Base-by-base conservation (phyloP, 2,329 filamentous ascomycete genomes). In the Berkeleyomyces rouxiae region DNA sequence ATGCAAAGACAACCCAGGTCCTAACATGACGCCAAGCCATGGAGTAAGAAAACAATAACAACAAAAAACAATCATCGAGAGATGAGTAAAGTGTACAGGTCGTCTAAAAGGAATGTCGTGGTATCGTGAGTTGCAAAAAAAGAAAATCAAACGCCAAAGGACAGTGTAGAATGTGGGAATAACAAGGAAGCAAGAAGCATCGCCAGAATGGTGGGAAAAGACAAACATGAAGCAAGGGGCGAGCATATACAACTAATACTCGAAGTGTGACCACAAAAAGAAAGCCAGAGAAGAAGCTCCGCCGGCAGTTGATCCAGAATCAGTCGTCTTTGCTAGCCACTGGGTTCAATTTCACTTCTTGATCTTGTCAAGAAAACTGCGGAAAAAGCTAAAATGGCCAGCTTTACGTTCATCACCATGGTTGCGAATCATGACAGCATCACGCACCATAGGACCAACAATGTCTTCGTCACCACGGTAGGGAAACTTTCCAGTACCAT, bases 391-490 rank as follows among this genome's bases (percentile, higher is more conserved):
- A 46, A 72, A 70, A 16, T 73, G 69, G 7, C 57, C 44, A 1
- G 60, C 43, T 66, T 74, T 76, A 66, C 74, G 74, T 66, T 77
- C 75, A 53, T 78, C 76, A 63, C 73, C 75, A 57, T 70, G 71
- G 11, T 74, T 72, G 57, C 77, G 74, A 39, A 73, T 71, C 79
- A 82, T 82, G 66, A 77, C 74, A 46, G 76, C 75, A 67, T 82
- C 79, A 10, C 81, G 80, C 68, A 84, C 82, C 91, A 96, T 96
- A 5, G 91, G 91, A 1, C 91, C 91, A 53, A 96, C 90, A 70
- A 96, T 95, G 72, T 95, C 91, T 68, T 91, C 86, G 69, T 96
- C 90, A 61, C 90, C 90, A 40, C 92, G 82, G 68, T 86, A 84
- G 33, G 90, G 90, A 69, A 96, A 96, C 72, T 96, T 96, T 70